These are phyloP conservation scores for Alternaria arborescens DNA, from an alignment of 2,329 filamentous ascomycete species.

Conservation along the genomic window DNA sequence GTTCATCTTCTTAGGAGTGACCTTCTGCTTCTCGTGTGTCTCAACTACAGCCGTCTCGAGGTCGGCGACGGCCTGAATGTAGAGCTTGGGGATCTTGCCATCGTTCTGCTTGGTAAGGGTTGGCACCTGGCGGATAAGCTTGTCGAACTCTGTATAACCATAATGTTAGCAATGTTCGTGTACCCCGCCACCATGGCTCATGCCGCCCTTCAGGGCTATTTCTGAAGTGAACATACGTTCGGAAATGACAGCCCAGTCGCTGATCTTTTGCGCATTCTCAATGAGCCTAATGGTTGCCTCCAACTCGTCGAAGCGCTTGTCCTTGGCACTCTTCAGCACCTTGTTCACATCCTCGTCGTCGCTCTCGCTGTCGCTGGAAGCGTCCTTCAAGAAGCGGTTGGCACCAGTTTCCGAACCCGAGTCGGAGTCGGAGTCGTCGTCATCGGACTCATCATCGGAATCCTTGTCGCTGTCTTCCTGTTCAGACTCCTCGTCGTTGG, in stretches of 20 bases:
- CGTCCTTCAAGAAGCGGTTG: slow-evolving; percentile 82
- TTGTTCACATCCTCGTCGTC: slow-evolving; percentile 87
- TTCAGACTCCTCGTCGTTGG: slow-evolving; percentile 69
- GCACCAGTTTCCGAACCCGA: slow-evolving; percentile 72
- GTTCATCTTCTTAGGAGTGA: slow-evolving; percentile 98
- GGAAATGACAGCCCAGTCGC: slow-evolving; percentile 94
- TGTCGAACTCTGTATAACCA: slow-evolving; percentile 79
- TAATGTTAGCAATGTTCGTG: slow-evolving; percentile 30
- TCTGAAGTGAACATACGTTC: slow-evolving; percentile 68
- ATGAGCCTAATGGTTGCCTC: slow-evolving; percentile 89
- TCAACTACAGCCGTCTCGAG: slow-evolving; percentile 95
- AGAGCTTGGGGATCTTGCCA: slow-evolving; percentile 84
- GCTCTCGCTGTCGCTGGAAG: slow-evolving; percentile 78
- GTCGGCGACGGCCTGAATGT: slow-evolving; percentile 91
- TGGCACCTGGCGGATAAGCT: slow-evolving; percentile 84
- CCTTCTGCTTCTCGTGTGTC: slow-evolving; percentile 93
- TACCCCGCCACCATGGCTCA: slow-evolving; percentile 11
- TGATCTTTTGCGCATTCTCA: slow-evolving; percentile 97
- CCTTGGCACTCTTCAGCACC: slow-evolving; percentile 95
- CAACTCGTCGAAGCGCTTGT: slow-evolving; percentile 94
- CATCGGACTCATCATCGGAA: slow-evolving; percentile 68
- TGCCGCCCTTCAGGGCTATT: background rate
- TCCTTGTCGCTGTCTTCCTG: slow-evolving; percentile 59
- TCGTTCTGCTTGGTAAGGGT: slow-evolving; percentile 64
- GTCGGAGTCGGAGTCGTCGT: slow-evolving; percentile 57